Conservation (phyloP, 257 asterid genomes). For the Sherardia arvensis region DNA sequence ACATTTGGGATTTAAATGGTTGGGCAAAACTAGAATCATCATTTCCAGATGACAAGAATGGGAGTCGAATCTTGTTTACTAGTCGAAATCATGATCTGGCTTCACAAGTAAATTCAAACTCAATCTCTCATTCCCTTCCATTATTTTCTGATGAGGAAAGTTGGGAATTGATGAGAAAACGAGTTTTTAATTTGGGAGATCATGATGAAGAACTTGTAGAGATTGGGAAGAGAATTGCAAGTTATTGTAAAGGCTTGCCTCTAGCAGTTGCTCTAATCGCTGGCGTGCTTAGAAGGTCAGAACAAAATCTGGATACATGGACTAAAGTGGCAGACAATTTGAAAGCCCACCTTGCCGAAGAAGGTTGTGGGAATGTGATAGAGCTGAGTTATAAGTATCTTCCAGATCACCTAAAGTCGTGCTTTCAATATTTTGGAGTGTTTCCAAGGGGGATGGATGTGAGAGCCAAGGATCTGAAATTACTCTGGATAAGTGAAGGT, state of each 20-base stretch:
- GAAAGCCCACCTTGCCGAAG: background rate
- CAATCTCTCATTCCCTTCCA: background rate
- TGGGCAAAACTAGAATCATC: background rate
- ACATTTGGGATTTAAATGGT: background rate
- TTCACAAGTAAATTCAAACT: background rate
- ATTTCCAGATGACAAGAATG: background rate
- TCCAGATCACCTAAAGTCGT: background rate
- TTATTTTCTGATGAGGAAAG: background rate
- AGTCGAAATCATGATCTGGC: slow-evolving; percentile 1
- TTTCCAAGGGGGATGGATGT: background rate
- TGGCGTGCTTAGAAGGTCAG: background rate
- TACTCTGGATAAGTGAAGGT: background rate
- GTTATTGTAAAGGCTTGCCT: background rate
- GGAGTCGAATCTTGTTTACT: background rate
- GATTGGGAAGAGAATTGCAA: background rate
- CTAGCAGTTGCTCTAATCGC: background rate
- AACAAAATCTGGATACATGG: background rate
- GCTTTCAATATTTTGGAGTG: background rate
- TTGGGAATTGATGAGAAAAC: background rate
- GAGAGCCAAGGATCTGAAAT: background rate
- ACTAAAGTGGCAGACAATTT: background rate
- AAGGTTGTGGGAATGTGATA: background rate
- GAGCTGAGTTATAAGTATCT: background rate
- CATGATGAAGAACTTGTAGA: background rate
- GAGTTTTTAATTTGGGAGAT: background rate